Base-by-base conservation (phyloP, 225 moss, liverwort and hornwort genomes). In the Anthoceros angustus region DNA sequence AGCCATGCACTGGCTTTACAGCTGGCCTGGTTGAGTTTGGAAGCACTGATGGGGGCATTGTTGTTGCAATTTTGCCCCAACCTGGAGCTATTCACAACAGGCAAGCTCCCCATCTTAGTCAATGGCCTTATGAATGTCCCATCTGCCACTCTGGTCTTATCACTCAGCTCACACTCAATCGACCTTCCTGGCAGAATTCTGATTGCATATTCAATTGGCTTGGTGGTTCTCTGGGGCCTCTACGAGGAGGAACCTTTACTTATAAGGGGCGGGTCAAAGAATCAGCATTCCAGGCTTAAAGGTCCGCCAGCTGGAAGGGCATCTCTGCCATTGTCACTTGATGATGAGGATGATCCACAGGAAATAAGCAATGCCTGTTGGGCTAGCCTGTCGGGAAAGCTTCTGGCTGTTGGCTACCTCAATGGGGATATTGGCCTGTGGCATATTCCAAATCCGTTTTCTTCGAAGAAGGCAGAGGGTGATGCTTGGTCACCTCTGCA, bases 341-440 rank as follows among this genome's bases (percentile, higher is more conserved):
- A 85, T 60, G 88, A 91, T 2, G 82, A 86, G 39, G 92, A 89
- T 73, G 92, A 98, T 46, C 83, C 83, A 45, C 89, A 87, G 64
- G 98, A 98, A 74, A 89, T 98, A 26, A 89, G 92, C 77, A 84
- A 79, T 73, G 71, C 86, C 25, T 92, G 89, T 74, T 98, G 92
- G 92, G 89, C 84, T 63, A 87, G 87, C 78, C 82, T 87, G 69
- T 73, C 77, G 63, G 98, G 98, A 62, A 87, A 86, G 72, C 68
- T 80, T 40, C 63, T 89, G 63, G 92, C 89, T 41, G 81, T 74
- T 68, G 98, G 98, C 65, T 98, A 92, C 71, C 80, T 75, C 62
- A 87, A 98, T 62, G 98, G 98, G 62, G 89, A 89, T 73, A 91
- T 98, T 77, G 80, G 85, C 71, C 75, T 92, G 25, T 98, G 92